Evolutionary conservation across 2,329 filamentous ascomycete species (phyloP).

Genomic region (Dothidotthia symphoricarpi): DNA sequence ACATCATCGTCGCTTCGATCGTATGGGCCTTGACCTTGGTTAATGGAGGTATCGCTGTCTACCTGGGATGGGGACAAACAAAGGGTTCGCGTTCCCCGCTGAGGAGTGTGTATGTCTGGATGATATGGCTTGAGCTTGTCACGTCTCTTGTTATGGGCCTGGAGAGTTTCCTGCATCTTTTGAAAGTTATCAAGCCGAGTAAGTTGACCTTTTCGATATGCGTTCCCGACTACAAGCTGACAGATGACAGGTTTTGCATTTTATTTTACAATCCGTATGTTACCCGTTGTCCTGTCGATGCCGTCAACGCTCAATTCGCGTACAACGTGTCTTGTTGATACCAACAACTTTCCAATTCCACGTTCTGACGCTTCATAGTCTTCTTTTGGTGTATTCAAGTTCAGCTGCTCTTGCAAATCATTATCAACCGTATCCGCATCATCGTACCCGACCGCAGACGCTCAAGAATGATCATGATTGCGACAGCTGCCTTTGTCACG

Average conservation of each 20-base stretch:
- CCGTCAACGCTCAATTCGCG: too few species aligned
- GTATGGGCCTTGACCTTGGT: constrained; percentile 33
- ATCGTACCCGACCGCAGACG: constrained; percentile 35
- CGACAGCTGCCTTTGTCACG: constrained; percentile 40
- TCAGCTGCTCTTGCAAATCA: constrained; percentile 42
- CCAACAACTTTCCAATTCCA: background rate
- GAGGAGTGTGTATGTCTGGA: constrained; percentile 47
- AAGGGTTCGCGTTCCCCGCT: constrained; percentile 27
- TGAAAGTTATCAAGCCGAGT: constrained; percentile 37
- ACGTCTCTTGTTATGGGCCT: constrained; percentile 47
- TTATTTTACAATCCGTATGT: constrained; percentile 33
- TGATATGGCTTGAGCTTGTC: constrained; percentile 51
- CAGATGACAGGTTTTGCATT: constrained; percentile 31
- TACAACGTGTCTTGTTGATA: too few species aligned
- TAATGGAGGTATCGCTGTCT: constrained; percentile 31
- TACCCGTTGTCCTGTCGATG: too few species aligned
- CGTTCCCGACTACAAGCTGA: constrained; percentile 1
- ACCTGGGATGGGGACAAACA: constrained; percentile 32
- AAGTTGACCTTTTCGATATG: constrained; percentile 4
- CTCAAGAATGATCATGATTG: constrained; percentile 38
- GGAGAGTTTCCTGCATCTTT: constrained; percentile 40
- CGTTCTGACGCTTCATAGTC: constrained; percentile 19
- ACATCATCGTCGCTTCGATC: constrained; percentile 33
- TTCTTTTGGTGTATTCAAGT: constrained; percentile 42
- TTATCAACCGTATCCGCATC: constrained; percentile 43